A percentile compares a stretch with the other conserved stretches of the same genome.
Evolutionary conservation across 176 grass and related monocot genomes (phyloP).

Genomic region (Musa beccarii): DNA sequence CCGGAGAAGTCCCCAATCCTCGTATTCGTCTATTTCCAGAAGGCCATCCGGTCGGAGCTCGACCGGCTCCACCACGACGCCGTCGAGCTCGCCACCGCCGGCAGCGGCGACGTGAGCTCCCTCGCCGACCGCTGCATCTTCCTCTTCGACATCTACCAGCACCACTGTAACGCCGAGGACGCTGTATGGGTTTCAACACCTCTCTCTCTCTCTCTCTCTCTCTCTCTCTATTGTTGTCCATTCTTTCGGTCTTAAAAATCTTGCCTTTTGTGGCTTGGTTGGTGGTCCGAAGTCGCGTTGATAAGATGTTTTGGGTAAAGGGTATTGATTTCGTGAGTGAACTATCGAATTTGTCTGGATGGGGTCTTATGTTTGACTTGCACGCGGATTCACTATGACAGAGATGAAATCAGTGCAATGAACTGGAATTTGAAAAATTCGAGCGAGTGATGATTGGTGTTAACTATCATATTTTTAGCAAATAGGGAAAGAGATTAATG

Average conservation of each 20-base stretch:
- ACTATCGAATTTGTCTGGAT: background rate
- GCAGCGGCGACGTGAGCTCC: constrained; percentile 15
- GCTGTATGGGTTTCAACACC: constrained; percentile 26
- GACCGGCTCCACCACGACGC: constrained; percentile 52
- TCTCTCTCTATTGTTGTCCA: background rate
- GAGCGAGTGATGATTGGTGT: background rate
- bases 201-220: background rate
- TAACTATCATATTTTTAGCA: background rate
- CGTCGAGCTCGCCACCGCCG: constrained; percentile 42
- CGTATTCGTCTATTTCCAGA: constrained; percentile 87
- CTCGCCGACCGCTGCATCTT: constrained; percentile 45
- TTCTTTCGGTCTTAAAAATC: background rate
- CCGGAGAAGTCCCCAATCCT: constrained; percentile 55
- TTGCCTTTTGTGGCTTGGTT: background rate
- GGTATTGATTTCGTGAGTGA: background rate
- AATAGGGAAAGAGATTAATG: background rate
- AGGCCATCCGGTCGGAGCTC: constrained; percentile 78
- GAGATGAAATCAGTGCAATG: too few species aligned
- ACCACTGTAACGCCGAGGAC: constrained; percentile 84
- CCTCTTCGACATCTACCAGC: constrained; percentile 61
- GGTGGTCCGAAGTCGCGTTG: background rate
- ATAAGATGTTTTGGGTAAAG: background rate
- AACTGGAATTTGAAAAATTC: background rate
- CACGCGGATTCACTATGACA: background rate
- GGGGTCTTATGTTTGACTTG: background rate